Base-by-base conservation (phyloP, 176 grass and related monocot species). In the Microstegium vimineum region DNA sequence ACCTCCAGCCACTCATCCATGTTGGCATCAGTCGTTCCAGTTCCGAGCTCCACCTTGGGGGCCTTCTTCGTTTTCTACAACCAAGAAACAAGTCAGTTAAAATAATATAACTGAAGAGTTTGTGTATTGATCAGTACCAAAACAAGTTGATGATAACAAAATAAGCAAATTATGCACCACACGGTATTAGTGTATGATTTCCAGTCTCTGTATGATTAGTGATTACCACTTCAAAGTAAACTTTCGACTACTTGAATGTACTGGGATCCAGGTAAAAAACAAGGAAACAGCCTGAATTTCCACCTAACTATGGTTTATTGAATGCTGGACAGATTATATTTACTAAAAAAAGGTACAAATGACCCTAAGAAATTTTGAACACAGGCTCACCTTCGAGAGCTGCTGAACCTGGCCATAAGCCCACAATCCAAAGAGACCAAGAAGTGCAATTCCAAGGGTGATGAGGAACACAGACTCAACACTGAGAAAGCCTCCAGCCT, bases 1-100 rank as follows among this genome's bases (percentile, higher is more conserved):
- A 99, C 96, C 93, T 99, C 83, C 69, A 99, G 87, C 96, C 96
- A 99, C 71, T 99, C 96, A 77, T 99, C 96, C 41, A 99, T 93
- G 47, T 89, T 80, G 52, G 93, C 87, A 52, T 95, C 96, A 52
- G 86, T 91, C 20, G 84, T 88, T 83, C 87, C 82, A 17, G 96
- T 99, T 80, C 96, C 96, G 8, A 89, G 82, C 80, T 99, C 96
- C 62, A 99, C 91, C 89, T 99, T 99, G 22, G 89, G 91, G 28
- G 73, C 66, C 73, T 89, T 99, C 89, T 94, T 95, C 2, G 93
- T 92, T 99, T 95, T 99, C 96, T 99, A 62, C 67, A 77, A 4
- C 26, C 69, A 49, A 77, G 7, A 81, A 70, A 34, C 32, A 70
- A 54, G 15, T 11, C 43, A 8, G 7, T 43, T 16, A 45, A 23